Percentiles rank a stretch among this genome's conserved stretches.
Conservation (phyloP, 1,284 basidiomycete genomes). For the Prillingera fragicola region DNA sequence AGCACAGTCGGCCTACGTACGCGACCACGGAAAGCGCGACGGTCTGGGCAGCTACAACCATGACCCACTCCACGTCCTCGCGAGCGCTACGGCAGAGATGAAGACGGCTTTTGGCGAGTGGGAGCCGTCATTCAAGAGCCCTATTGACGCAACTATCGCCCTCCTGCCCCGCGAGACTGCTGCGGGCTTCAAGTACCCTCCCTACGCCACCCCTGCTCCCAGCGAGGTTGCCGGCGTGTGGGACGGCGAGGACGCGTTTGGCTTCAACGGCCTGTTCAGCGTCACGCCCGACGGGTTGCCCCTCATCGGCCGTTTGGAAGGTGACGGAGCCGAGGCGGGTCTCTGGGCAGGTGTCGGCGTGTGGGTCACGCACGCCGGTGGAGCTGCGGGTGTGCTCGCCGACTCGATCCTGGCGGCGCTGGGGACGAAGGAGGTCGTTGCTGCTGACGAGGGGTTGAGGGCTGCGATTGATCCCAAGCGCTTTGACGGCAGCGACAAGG, state of each 20-base stretch:
- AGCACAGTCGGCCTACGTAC: constrained; percentile 21
- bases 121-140: too few species aligned
- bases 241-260: constrained; percentile 9
- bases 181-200: constrained; percentile 4
- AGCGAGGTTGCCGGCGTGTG: too few species aligned
- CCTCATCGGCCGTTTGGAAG: constrained; percentile 17
- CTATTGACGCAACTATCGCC: constrained; percentile 8
- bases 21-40: constrained; percentile 27
- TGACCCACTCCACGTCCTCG: constrained; percentile 13
- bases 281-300: constrained; percentile 30
- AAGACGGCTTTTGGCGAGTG: constrained; percentile 19
- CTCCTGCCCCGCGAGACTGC: constrained; percentile 17
- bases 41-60: constrained; percentile 29
- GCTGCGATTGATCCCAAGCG: constrained; percentile 19
- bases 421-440: constrained; percentile 1
- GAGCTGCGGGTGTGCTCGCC: constrained; percentile 19
- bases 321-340: constrained; percentile 2
- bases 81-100: not conserved
- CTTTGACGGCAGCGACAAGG: constrained; percentile 26
- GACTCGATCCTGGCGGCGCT: constrained; percentile 13
- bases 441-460: constrained; percentile 7
- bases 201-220: not conserved
- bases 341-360: constrained; percentile 21
- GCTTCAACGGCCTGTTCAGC: constrained; percentile 29
- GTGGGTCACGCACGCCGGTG: constrained; percentile 32